These are phyloP conservation scores for Coelastrella sp. DNA, from an alignment of 139 green algal species.

Conservation along the genomic window DNA sequence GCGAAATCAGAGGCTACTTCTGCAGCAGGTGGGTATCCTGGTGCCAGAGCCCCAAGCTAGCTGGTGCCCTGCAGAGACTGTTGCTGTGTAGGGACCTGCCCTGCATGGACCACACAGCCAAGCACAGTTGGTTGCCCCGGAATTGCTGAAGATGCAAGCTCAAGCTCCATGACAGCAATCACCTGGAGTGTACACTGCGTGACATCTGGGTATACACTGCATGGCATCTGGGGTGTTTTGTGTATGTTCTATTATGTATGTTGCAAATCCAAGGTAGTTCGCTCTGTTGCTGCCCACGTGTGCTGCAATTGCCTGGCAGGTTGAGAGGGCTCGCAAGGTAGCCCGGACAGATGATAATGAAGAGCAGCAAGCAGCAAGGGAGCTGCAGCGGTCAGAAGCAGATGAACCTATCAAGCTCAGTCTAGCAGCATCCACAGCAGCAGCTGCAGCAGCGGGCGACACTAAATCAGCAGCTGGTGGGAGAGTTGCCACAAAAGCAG, in stretches of 20 bases:
- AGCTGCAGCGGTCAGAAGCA: conserved; percentile 63
- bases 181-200: too few species aligned
- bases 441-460: not conserved
- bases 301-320: conserved; percentile 53
- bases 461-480: conserved; percentile 12
- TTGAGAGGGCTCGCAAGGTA: conserved; percentile 64
- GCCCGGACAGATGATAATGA: conserved; percentile 40
- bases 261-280: not conserved
- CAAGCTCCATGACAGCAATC: not conserved
- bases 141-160: not conserved
- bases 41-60: not conserved
- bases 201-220: too few species aligned
- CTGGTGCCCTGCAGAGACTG: not conserved
- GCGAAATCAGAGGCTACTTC: conserved; percentile 51
- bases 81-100: not conserved
- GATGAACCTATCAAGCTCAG: conserved; percentile 67
- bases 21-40: conserved; percentile 39
- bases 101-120: not conserved
- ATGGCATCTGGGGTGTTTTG: too few species aligned
- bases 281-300: not conserved
- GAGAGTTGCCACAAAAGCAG: not conserved
- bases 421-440: conserved; percentile 41
- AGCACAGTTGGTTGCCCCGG: not conserved
- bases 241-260: not conserved
- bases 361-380: conserved; percentile 18